Evolutionary conservation across 2,329 filamentous ascomycete genomes (phyloP).

Genomic region (Intubia oerlemansii): DNA sequence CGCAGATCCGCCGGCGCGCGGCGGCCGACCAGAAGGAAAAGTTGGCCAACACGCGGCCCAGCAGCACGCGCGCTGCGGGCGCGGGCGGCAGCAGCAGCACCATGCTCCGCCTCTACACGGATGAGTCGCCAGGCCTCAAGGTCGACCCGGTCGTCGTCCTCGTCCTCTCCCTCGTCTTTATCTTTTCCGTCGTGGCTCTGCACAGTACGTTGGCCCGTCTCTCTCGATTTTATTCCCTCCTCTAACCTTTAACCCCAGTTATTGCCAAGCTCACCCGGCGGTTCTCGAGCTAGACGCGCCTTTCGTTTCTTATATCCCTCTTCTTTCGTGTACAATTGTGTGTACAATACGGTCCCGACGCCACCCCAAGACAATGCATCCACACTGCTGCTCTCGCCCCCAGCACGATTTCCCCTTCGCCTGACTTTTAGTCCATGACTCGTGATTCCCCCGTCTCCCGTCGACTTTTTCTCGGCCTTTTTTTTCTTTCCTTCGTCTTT

Average conservation of each 20-base stretch:
- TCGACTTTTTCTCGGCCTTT: no score
- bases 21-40: conserved; percentile 96
- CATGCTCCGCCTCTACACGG: conserved; percentile 95
- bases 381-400: no score
- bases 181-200: conserved; percentile 92
- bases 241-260: conserved; percentile 5
- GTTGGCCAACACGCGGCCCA: conserved; percentile 79
- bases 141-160: conserved; percentile 96
- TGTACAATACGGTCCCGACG: no score
- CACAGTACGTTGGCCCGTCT: conserved; percentile 87
- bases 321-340: no score
- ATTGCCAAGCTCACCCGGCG: conserved; percentile 10
- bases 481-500: no score
- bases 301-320: no score
- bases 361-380: no score
- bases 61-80: conserved; percentile 79
- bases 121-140: conserved; percentile 92
- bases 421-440: no score
- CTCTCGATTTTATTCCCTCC: background rate
- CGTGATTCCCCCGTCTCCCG: no score
- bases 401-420: no score
- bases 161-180: conserved; percentile 91
- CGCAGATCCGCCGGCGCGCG: conserved; percentile 83
- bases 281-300: conserved; percentile 10
- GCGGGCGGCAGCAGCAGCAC: conserved; percentile 93